A percentile compares a stretch with the other conserved stretches of the same genome.
These are phyloP conservation scores for Tetracentron sinense DNA, from an alignment of 164 flowering plant species.

Conservation along the genomic window DNA sequence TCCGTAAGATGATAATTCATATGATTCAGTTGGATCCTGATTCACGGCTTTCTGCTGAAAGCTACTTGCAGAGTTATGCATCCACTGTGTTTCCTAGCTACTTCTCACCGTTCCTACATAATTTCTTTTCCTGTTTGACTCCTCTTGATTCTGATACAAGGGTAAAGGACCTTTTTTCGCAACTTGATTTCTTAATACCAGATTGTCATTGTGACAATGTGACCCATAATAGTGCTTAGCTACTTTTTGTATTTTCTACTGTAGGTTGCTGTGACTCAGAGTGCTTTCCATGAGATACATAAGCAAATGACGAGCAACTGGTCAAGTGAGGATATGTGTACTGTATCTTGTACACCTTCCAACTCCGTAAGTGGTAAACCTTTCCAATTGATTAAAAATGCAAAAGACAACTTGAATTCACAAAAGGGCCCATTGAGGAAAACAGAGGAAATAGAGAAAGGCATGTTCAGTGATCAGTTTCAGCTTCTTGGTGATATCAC, in stretches of 20 bases:
- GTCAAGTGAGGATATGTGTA: constrained; percentile 28
- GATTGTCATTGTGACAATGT: not conserved
- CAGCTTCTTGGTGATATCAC: constrained; percentile 62
- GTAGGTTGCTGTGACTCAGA: constrained; percentile 81
- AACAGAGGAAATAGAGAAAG: constrained; percentile 37
- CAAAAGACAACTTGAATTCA: constrained; percentile 22
- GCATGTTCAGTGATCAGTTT: constrained; percentile 31
- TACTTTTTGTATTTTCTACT: constrained; percentile 15
- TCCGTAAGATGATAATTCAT: constrained; percentile 94
- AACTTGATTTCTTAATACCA: constrained; percentile 6
- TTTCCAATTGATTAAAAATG: constrained; percentile 25
- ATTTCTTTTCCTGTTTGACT: constrained; percentile 83
- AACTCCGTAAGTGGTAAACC: constrained; percentile 19
- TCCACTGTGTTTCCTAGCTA: constrained; percentile 75
- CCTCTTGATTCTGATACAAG: constrained; percentile 90
- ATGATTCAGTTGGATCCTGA: constrained; percentile 98
- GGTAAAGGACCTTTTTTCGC: constrained; percentile 50
- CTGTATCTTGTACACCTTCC: constrained; percentile 18
- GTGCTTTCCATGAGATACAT: constrained; percentile 75
- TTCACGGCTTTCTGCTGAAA: constrained; percentile 79
- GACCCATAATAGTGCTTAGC: not conserved
- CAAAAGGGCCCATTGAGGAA: constrained; percentile 25
- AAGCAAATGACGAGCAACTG: constrained; percentile 69
- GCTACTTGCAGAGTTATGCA: constrained; percentile 76
- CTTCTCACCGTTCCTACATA: constrained; percentile 92